A percentile compares a stretch with the other conserved stretches of the same genome.
Evolutionary conservation across 1,284 basidiomycete genomes (phyloP).

Genomic region (Malassezia slooffiae): DNA sequence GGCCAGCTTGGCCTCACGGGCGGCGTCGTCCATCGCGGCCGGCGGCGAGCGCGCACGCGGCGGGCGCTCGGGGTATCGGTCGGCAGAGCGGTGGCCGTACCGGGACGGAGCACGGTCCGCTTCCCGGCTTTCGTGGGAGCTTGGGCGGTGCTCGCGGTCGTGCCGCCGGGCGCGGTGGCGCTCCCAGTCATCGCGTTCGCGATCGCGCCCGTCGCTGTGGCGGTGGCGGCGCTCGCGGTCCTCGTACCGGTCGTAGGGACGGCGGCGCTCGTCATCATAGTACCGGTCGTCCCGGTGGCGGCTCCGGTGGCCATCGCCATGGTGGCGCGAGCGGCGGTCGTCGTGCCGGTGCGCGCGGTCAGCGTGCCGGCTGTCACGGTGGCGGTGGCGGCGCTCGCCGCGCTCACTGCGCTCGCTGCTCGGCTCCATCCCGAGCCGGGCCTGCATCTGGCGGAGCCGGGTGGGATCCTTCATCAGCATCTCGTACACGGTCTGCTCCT

Average conservation of each 20-base stretch:
- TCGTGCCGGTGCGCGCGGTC: background rate
- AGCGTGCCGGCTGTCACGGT: slow-evolving; percentile 6
- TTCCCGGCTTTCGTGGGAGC: too few relatives aligned
- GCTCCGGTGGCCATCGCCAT: background rate
- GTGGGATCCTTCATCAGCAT: slow-evolving; percentile 82
- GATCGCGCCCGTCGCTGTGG: slow-evolving; percentile 1
- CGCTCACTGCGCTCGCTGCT: slow-evolving; percentile 47
- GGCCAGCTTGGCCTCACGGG: slow-evolving; percentile 69
- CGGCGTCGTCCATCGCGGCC: slow-evolving; percentile 49
- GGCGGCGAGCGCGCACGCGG: slow-evolving; percentile 4
- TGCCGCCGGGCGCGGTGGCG: slow-evolving; percentile 22
- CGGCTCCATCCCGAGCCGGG: slow-evolving; percentile 62
- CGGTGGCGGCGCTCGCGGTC: slow-evolving; percentile 34
- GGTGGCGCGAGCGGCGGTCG: too few relatives aligned
- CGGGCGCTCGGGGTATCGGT: slow-evolving; percentile 15
- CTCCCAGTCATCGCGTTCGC: slow-evolving; percentile 13
- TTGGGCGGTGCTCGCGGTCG: slow-evolving; percentile 10
- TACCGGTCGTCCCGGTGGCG: slow-evolving; percentile 2
- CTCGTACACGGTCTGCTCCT: slow-evolving; percentile 86
- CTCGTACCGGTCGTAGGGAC: slow-evolving; percentile 11
- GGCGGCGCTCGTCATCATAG: slow-evolving; percentile 5
- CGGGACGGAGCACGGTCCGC: slow-evolving; percentile 10
- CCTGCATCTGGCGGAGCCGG: slow-evolving; percentile 56
- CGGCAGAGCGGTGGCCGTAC: slow-evolving; percentile 10
- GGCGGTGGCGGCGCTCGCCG: slow-evolving; percentile 51